A percentile compares a stretch with the other conserved stretches of the same genome.
phyloP scores from a whole-genome alignment of 192 early-diverging fungal species.

The Coemansia furcata region DNA sequence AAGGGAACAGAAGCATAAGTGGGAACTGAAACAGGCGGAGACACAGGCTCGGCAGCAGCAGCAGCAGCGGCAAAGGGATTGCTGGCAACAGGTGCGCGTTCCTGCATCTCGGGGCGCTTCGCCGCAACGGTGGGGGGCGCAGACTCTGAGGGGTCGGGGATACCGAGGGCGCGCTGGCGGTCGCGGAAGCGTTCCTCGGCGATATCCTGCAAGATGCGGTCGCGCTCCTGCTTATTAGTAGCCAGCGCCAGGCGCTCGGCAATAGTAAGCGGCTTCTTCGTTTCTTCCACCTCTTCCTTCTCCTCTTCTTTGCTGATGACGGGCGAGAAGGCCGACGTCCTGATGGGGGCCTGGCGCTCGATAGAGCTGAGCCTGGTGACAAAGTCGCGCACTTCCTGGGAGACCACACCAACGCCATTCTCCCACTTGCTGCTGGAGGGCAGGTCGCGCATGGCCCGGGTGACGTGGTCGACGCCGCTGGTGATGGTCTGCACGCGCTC shows the following conservation, averaged over 20 bases:
- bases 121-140: not conserved
- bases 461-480: constrained; percentile 21
- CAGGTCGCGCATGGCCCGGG: constrained; percentile 19
- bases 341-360: not conserved
- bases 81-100: constrained; percentile 5
- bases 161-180: constrained; percentile 35
- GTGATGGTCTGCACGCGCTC: constrained; percentile 35
- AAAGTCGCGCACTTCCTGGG: constrained; percentile 31
- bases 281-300: not conserved
- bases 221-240: constrained; percentile 33
- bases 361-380: constrained; percentile 27
- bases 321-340: not conserved
- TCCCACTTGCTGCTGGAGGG: constrained; percentile 13
- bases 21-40: not conserved
- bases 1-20: not conserved
- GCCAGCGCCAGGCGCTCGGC: constrained; percentile 40
- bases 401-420: constrained; percentile 15
- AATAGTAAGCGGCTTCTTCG: constrained; percentile 9
- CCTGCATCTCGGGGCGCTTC: constrained; percentile 18
- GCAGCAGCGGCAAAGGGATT: constrained; percentile 26
- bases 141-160: constrained; percentile 12
- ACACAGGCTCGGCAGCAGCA: not conserved
- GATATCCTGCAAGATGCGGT: constrained; percentile 43
- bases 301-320: not conserved
- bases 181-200: constrained; percentile 50